Evolutionary conservation across 345 rosid genomes (phyloP), one percentile per base, ranked within the genome.

Genomic region (Physaria fendleri): DNA sequence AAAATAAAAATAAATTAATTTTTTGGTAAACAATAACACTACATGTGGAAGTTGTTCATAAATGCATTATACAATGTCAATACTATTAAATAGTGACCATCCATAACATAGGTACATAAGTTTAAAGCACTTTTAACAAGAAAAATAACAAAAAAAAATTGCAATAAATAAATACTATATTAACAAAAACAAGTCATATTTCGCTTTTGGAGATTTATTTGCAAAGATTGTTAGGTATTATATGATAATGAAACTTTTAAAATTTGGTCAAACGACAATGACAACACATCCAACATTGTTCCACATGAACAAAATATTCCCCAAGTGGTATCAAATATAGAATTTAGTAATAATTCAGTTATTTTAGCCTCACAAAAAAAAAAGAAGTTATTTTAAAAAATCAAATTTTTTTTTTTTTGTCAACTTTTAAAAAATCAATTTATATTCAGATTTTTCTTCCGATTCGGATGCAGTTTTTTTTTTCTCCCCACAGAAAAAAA

Each of bases 211-310:
- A 41, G 50, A 34, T 52, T 32, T 24, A 5, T 64, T 64, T 43
- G 28, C 44, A 21, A 32, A 12, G 14, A 53, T 33, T 8, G 29
- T 53, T 64, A 54, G 29, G 54, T 39, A 33, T 14, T 63, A 16
- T 16, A n/a, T 53, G 47, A 45, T 46, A 29, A 16, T 25, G 56
- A 45, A 35, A 25, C 17, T 3, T 43, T 54, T 1, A 45, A 18
- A 6, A 35, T 18, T 52, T 45, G 56, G 40, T 45, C 40, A 65
- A 41, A 56, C 24, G 70, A 45, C 46, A 45, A n/a, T 55, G 56
- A 65, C 69, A 54, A 35, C 54, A 40, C 70, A 44, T 47, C 55
- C 5, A 38, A 45, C 28, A 37, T 44, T 33, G 43, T 54, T 54
- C 55, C 55, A 64, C 15, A 64, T 54, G 39, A 22, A 8, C 33